These are phyloP conservation scores for Metarhizium album DNA, from an alignment of 2,329 filamentous ascomycete genomes.

Conservation along the genomic window DNA sequence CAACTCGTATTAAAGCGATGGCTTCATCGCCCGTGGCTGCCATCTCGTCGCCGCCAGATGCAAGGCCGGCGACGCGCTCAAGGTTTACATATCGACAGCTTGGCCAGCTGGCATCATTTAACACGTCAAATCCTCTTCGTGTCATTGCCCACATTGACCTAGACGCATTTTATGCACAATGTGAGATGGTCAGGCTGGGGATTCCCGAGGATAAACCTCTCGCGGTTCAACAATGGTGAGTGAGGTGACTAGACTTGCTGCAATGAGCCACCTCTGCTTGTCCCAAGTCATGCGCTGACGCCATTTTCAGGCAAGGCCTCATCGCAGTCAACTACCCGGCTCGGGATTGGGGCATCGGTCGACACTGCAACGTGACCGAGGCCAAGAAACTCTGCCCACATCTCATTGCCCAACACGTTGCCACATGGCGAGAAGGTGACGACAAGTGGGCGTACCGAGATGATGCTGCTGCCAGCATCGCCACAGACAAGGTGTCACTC, in stretches of 20 bases:
- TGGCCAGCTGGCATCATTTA: conserved; percentile 60
- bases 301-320: conserved; percentile 58
- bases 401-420: conserved; percentile 82
- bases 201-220: conserved; percentile 66
- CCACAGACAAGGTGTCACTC: conserved; percentile 84
- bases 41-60: conserved; percentile 18
- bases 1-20: neutral
- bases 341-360: conserved; percentile 64
- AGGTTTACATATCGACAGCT: conserved; percentile 80
- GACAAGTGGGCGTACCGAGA: conserved; percentile 85
- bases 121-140: conserved; percentile 65
- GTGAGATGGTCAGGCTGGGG: conserved; percentile 80
- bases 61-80: conserved; percentile 36
- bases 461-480: conserved; percentile 68
- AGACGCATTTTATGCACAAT: conserved; percentile 96
- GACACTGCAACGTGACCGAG: conserved; percentile 70
- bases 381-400: conserved; percentile 79
- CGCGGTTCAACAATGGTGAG: conserved; percentile 84
- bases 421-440: conserved; percentile 88
- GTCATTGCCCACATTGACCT: conserved; percentile 89
- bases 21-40: conserved; percentile 5
- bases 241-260: neutral
- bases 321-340: conserved; percentile 97
- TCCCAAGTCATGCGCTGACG: conserved; percentile 3
- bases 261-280: neutral